Conservation (phyloP, 768 basidiomycete species). For the Suillus occidentalis region DNA sequence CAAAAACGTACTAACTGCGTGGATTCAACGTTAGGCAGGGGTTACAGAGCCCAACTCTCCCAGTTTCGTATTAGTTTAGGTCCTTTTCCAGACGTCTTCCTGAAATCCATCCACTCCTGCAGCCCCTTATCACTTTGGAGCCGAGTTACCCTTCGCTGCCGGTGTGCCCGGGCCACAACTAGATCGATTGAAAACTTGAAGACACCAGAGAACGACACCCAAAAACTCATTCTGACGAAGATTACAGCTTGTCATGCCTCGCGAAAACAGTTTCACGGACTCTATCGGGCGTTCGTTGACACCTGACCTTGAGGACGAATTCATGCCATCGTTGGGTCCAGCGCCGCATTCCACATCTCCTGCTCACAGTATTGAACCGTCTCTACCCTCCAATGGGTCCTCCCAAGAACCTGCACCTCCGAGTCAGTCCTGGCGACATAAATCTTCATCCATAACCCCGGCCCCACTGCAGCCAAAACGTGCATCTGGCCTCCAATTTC, state of each 20-base stretch:
- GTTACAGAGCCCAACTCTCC: neutral
- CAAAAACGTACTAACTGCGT: neutral
- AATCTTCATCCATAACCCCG: neutral
- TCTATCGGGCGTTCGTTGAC: conserved; percentile 66
- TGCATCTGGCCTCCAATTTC: conserved; percentile 9
- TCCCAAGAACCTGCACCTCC: neutral
- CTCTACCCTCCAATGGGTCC: conserved; percentile 1
- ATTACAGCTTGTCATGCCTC: conserved; percentile 45
- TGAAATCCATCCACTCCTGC: neutral
- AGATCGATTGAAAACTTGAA: neutral
- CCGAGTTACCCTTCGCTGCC: neutral
- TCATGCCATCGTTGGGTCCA: conserved; percentile 2
- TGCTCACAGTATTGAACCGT: conserved; percentile 11
- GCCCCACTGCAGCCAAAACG: conserved; percentile 10
- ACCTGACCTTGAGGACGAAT: conserved; percentile 54
- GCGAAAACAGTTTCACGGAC: conserved; percentile 68
- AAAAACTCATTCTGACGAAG: neutral
- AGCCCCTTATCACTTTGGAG: neutral
- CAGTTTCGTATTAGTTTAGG: neutral
- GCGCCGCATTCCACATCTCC: conserved; percentile 16
- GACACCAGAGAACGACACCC: neutral
- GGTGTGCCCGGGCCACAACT: neutral
- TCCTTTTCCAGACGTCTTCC: neutral
- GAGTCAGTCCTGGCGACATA: neutral
- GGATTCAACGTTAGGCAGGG: neutral